Conservation (phyloP, 768 basidiomycete species). For the Xerocomellus amylosporus region DNA sequence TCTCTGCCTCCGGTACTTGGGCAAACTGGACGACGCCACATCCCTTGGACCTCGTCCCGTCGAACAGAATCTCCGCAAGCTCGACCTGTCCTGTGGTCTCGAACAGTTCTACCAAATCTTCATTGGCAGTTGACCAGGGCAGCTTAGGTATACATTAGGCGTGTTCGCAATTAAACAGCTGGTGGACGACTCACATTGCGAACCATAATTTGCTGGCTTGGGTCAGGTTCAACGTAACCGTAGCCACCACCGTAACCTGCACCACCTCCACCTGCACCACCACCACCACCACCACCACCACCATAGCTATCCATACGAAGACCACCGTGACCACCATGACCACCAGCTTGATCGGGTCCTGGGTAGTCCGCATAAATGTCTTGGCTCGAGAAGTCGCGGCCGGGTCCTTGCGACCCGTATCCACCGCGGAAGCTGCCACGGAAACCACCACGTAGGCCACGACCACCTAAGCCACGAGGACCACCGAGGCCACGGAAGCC, state of each 20-base stretch:
- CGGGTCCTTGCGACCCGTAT: constrained; percentile 45
- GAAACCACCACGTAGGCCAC: constrained; percentile 18
- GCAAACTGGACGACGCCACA: constrained; percentile 95
- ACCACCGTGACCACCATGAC: constrained; percentile 31
- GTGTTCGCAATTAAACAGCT: not conserved
- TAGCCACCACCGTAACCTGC: constrained; percentile 40
- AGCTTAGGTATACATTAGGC: constrained; percentile 47
- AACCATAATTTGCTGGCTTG: constrained; percentile 97
- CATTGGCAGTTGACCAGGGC: constrained; percentile 98
- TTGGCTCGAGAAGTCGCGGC: constrained; percentile 79
- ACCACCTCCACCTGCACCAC: too few relatives aligned
- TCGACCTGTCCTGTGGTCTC: constrained; percentile 97
- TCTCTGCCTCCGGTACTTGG: constrained; percentile 85
- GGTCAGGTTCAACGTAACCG: constrained; percentile 62
- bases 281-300: too few relatives aligned
- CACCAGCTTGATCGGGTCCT: constrained; percentile 70
- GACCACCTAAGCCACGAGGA: constrained; percentile 25
- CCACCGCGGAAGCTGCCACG: constrained; percentile 49
- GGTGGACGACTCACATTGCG: constrained; percentile 76
- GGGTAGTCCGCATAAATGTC: constrained; percentile 92
- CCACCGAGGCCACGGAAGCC: constrained; percentile 56
- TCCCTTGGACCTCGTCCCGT: constrained; percentile 90
- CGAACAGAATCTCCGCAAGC: constrained; percentile 91
- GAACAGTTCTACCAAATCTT: constrained; percentile 96
- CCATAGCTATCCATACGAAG: constrained; percentile 37